Evolutionary conservation across 2,329 filamentous ascomycete species (phyloP).

Genomic region (Ophiocordyceps sinensis): DNA sequence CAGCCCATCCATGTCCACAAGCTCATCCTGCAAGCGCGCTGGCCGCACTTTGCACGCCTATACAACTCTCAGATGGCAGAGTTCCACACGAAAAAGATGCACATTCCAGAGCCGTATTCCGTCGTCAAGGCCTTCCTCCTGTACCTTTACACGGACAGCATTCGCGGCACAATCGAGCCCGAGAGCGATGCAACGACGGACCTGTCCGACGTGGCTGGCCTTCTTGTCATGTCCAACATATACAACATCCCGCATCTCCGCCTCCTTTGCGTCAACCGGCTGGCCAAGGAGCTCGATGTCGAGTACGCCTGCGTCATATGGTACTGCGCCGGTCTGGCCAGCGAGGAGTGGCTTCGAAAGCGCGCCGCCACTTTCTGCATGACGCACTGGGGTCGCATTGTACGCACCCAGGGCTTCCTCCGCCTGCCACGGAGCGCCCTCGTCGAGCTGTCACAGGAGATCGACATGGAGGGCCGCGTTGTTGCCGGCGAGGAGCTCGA

Average conservation of each 20-base stretch:
- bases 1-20: slow-evolving; percentile 87
- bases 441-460: slow-evolving; percentile 84
- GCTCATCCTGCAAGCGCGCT: slow-evolving; percentile 84
- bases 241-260: slow-evolving; percentile 94
- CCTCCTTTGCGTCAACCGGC: slow-evolving; percentile 76
- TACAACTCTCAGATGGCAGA: slow-evolving; percentile 94
- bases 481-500: slow-evolving; percentile 74
- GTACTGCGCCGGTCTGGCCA: slow-evolving; percentile 82
- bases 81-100: slow-evolving; percentile 93
- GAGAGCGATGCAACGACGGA: slow-evolving; percentile 58
- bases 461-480: slow-evolving; percentile 84
- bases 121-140: slow-evolving; percentile 91
- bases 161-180: slow-evolving; percentile 39
- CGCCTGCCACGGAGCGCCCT: slow-evolving; percentile 64
- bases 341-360: slow-evolving; percentile 85
- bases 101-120: slow-evolving; percentile 90
- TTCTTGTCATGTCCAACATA: slow-evolving; percentile 94
- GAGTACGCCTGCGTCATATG: slow-evolving; percentile 92
- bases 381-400: slow-evolving; percentile 87
- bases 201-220: slow-evolving; percentile 76
- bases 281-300: slow-evolving; percentile 83
- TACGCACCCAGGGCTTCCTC: slow-evolving; percentile 77
- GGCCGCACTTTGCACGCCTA: slow-evolving; percentile 89
- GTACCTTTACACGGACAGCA: slow-evolving; percentile 93
- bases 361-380: slow-evolving; percentile 81